Evolutionary conservation across 768 basidiomycete genomes (phyloP).

Genomic region (Sporobolomyces pararoseus): DNA sequence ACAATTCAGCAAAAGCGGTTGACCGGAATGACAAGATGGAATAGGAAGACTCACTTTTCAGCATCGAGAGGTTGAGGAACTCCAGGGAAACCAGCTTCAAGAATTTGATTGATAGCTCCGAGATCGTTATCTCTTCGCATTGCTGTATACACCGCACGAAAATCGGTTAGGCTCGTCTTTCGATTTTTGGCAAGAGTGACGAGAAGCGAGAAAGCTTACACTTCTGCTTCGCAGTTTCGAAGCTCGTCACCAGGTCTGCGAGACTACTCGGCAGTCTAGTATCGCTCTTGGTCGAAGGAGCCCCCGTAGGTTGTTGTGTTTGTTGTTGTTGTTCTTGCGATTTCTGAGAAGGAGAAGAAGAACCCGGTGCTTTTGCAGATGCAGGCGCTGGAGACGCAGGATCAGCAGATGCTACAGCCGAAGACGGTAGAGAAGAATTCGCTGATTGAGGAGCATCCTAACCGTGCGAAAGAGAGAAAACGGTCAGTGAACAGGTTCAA

Average conservation of each 20-base stretch:
- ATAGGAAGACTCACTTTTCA: constrained; percentile 65
- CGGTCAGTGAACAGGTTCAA: no score
- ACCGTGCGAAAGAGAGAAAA: constrained; percentile 9
- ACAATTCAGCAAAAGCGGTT: no score
- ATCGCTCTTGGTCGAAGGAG: constrained; percentile 46
- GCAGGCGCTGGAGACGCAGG: constrained; percentile 30
- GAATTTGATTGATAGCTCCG: constrained; percentile 83
- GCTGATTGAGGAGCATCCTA: constrained; percentile 5
- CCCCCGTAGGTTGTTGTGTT: constrained; percentile 6
- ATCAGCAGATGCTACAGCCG: constrained; percentile 28
- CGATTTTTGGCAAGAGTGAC: not conserved
- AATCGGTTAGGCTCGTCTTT: not conserved
- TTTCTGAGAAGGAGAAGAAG: constrained; percentile 11
- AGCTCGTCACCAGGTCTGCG: constrained; percentile 87
- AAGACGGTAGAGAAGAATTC: constrained; percentile 2
- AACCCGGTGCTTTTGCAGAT: not conserved
- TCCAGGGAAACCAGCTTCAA: constrained; percentile 83
- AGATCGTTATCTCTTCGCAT: constrained; percentile 58
- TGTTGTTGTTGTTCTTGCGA: not conserved
- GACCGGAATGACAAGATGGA: no score
- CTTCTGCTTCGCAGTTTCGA: constrained; percentile 94
- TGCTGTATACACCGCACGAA: constrained; percentile 30
- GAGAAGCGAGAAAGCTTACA: constrained; percentile 54
- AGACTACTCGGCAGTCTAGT: constrained; percentile 68
- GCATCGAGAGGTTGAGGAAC: constrained; percentile 91